These are phyloP conservation scores for Choiromyces venosus DNA, from an alignment of 495 filamentous ascomycete species.

Conservation along the genomic window DNA sequence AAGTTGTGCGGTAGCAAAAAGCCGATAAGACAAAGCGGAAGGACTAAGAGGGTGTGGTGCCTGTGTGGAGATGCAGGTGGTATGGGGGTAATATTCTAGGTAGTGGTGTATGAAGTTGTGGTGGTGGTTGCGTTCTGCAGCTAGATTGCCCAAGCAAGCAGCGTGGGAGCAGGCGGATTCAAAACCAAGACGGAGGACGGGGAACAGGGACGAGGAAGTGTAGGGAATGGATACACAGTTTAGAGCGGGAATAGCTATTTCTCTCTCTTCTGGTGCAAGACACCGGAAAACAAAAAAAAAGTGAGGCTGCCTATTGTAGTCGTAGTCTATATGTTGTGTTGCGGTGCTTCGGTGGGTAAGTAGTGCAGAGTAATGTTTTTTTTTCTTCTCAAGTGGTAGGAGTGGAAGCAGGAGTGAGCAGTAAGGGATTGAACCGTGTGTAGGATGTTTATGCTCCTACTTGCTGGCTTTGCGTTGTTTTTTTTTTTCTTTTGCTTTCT, in stretches of 20 bases:
- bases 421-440: slow-evolving; percentile 2
- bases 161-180: slow-evolving; percentile 38
- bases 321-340: not conserved
- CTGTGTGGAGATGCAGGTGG: slow-evolving; percentile 31
- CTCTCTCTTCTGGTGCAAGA: not conserved
- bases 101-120: slow-evolving; percentile 15
- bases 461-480: slow-evolving; percentile 2
- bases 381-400: not conserved
- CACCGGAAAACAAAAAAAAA: slow-evolving; percentile 4
- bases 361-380: not conserved
- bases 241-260: not conserved
- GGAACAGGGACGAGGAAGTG: slow-evolving; percentile 33
- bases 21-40: slow-evolving; percentile 19
- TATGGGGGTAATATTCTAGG: slow-evolving; percentile 24
- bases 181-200: slow-evolving; percentile 31
- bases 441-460: not conserved
- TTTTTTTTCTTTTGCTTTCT: not conserved
- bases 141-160: not conserved
- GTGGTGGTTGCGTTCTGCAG: slow-evolving; percentile 31
- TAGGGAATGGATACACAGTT: slow-evolving; percentile 30
- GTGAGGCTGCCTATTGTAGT: not conserved
- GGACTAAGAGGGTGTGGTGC: slow-evolving; percentile 31
- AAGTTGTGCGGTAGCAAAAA: slow-evolving; percentile 23
- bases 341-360: not conserved
- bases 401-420: not conserved